These are phyloP conservation scores for Gracilaria caudata DNA, from an alignment of 23 red algal species.

Conservation along the genomic window DNA sequence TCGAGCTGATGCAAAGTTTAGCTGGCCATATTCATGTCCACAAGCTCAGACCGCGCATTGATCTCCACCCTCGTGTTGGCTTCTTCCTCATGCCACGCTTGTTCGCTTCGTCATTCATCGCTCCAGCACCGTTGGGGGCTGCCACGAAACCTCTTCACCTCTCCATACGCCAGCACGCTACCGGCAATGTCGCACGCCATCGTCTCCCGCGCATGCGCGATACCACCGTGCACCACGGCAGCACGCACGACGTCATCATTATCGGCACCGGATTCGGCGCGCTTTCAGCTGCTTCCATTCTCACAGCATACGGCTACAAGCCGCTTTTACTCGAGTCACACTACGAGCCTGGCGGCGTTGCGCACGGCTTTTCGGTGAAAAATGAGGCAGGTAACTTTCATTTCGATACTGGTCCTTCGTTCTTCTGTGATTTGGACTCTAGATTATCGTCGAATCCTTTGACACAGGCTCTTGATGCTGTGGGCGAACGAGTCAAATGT, in stretches of 20 bases:
- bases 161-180: not conserved
- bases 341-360: constrained; percentile 60
- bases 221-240: not conserved
- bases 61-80: too few relatives aligned
- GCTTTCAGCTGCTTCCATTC: constrained; percentile 64
- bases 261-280: constrained; percentile 87
- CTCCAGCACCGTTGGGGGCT: not conserved
- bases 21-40: too few relatives aligned
- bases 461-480: constrained; percentile 70
- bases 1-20: too few relatives aligned
- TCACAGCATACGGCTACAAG: constrained; percentile 50
- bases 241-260: constrained; percentile 56
- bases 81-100: not conserved
- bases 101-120: not conserved
- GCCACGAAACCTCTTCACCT: not conserved
- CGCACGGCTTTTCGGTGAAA: constrained; percentile 62
- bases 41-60: too few relatives aligned
- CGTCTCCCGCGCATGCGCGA: constrained; percentile 3
- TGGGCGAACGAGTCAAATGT: constrained; percentile 54
- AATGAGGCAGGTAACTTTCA: constrained; percentile 42
- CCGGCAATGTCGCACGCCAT: not conserved
- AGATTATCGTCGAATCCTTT: constrained; percentile 35
- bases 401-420: constrained; percentile 77
- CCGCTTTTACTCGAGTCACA: constrained; percentile 77
- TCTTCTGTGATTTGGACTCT: constrained; percentile 70